Evolutionary conservation across 208 protist species (phyloP).

Genomic region (Trypanosoma caninum): DNA sequence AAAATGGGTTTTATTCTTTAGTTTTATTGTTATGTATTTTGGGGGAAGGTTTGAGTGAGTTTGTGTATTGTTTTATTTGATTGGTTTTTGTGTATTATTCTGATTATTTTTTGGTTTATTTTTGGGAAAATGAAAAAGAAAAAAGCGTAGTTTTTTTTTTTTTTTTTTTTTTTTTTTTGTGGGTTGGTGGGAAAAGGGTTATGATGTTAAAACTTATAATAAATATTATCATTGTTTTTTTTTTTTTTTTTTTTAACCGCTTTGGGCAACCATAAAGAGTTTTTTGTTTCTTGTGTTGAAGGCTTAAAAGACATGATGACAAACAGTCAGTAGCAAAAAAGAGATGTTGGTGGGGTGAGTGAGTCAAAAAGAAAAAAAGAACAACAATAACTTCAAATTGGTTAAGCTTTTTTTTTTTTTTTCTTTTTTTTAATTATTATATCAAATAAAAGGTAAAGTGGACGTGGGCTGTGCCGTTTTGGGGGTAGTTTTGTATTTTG

Average conservation of each 20-base stretch:
- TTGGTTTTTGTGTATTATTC: too few relatives aligned
- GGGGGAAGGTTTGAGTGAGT: too few relatives aligned
- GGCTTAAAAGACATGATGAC: neutral
- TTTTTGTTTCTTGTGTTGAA: neutral
- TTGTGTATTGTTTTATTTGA: too few relatives aligned
- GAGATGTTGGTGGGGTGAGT: neutral
- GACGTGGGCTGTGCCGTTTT: slow-evolving; percentile 1
- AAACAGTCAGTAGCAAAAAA: neutral
- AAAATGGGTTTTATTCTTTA: too few relatives aligned
- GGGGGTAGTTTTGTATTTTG: neutral
- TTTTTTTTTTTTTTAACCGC: neutral
- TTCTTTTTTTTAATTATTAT: slow-evolving; percentile 15
- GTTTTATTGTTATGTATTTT: too few relatives aligned
- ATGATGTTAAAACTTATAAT: neutral
- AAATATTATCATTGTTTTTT: neutral
- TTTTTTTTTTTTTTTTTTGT: slow-evolving; percentile 7
- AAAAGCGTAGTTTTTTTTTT: neutral
- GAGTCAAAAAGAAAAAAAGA: neutral
- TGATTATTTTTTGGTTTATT: too few relatives aligned
- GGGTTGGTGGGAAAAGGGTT: neutral
- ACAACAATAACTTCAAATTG: neutral
- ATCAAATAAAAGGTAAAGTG: too few relatives aligned
- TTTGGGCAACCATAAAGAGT: too few relatives aligned
- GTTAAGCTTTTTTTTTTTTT: slow-evolving; percentile 13
- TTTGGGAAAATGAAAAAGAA: neutral